Conservation (phyloP, 225 moss, liverwort and hornwort species). For the Sphagnum tenellum region DNA sequence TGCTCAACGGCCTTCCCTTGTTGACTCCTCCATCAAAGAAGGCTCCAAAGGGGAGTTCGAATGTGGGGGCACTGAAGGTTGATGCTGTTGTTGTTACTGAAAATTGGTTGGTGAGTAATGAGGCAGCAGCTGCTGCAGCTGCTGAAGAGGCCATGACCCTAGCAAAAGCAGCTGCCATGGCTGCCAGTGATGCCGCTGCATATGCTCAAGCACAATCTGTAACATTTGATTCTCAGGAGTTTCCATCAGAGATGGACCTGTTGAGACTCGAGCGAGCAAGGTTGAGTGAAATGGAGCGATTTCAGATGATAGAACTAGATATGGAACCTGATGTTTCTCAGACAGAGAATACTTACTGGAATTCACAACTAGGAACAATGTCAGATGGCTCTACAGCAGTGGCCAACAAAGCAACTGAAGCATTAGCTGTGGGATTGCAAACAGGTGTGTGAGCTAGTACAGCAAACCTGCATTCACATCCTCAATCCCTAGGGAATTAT, state of each 20-base stretch:
- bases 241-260: slow-evolving; percentile 72
- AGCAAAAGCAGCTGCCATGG: slow-evolving; percentile 62
- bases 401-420: slow-evolving; percentile 15
- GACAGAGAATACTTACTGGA: slow-evolving; percentile 22
- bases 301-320: slow-evolving; percentile 29
- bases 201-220: slow-evolving; percentile 43
- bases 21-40: neutral
- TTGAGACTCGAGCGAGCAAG: slow-evolving; percentile 77
- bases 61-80: slow-evolving; percentile 17
- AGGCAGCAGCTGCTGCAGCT: slow-evolving; percentile 22
- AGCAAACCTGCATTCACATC: neutral
- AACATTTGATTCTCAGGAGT: slow-evolving; percentile 33
- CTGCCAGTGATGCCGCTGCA: slow-evolving; percentile 59
- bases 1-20: neutral
- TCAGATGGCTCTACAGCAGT: slow-evolving; percentile 19
- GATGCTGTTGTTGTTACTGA: slow-evolving; percentile 43
- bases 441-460: slow-evolving; percentile 14
- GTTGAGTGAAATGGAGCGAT: slow-evolving; percentile 70
- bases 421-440: slow-evolving; percentile 7
- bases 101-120: slow-evolving; percentile 49
- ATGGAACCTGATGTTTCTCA: slow-evolving; percentile 22
- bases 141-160: slow-evolving; percentile 60
- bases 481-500: too few relatives aligned
- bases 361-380: slow-evolving; percentile 18
- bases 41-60: neutral